Base-by-base conservation (phyloP, 1,139 yeast species). In the Arxiozyma heterogenica region DNA sequence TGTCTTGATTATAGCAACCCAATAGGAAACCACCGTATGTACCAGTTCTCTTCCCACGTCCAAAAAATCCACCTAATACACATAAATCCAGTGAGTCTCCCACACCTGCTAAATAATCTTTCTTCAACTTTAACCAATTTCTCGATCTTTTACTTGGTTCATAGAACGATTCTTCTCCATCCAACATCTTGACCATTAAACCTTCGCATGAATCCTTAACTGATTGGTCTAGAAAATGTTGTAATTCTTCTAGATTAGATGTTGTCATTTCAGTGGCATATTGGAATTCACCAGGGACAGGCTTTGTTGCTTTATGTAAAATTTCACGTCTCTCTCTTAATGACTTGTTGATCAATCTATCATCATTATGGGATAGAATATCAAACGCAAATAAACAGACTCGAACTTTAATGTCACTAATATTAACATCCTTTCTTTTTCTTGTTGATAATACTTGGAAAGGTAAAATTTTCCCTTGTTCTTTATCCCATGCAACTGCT, bases 401-500 rank as follows among this genome's bases (percentile, higher is more conserved):
- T 58, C 86, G 83, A 8, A 94, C 97, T 60, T 86, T 89, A 61
- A 93, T 88, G 57, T 89, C 94, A 51, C 83, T 84, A 55, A 86
- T 85, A 52, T 86, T 84, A 11, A 93, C 98, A 60, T 86, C 97
- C 69, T 93, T 94, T 54, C 98, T 80, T 70, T 93, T 93, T 68
- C 99, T 80, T 0, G 98, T 93, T 1, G 96, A 86, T 51, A 93
- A 73, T 0, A 89, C 84, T 69, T 93, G 99, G 71, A 93, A 93
- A 0, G 99, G 98, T 55, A 93, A 73, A 54, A 94, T 91, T 67
- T 85, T 87, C 34, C 81, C 71, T 22, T 78, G 75, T 50, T 76
- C 83, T 56, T 84, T 75, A 68, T 93, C 97, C 96, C 96, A 93
- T 0, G 98, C 99, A n/a, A 94, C 98, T 6, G 97, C 97, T 70